These are phyloP conservation scores for Malus sylvestris DNA, from an alignment of 306 rosid genomes.

Conservation along the genomic window DNA sequence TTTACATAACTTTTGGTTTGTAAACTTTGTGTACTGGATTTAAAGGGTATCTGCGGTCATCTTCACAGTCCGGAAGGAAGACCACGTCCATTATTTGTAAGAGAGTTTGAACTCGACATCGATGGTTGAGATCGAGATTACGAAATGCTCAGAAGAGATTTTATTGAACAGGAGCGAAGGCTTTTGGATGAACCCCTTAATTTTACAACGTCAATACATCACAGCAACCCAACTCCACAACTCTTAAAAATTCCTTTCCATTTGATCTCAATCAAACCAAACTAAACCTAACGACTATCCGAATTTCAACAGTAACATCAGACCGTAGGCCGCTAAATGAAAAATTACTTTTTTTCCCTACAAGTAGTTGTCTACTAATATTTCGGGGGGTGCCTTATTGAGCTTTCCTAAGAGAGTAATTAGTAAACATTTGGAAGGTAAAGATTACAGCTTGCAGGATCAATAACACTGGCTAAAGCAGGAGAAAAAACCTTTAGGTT, in stretches of 20 bases:
- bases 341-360: conserved; percentile 2
- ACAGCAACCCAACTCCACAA: conserved; percentile 68
- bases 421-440: neutral
- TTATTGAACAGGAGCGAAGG: conserved; percentile 35
- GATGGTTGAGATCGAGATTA: neutral
- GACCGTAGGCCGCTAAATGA: neutral
- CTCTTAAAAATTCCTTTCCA: conserved; percentile 10
- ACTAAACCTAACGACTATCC: conserved; percentile 8
- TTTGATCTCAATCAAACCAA: conserved; percentile 14
- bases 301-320: neutral
- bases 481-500: conserved; percentile 55
- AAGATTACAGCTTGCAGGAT: conserved; percentile 17
- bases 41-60: too few relatives aligned
- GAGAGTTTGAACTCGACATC: neutral
- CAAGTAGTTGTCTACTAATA: neutral
- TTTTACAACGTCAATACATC: conserved; percentile 61
- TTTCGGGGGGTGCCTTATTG: conserved; percentile 27
- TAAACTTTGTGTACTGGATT: too few relatives aligned
- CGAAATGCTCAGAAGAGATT: neutral
- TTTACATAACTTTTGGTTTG: neutral
- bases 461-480: conserved; percentile 70
- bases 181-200: conserved; percentile 59
- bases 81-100: neutral
- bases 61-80: neutral
- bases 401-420: conserved; percentile 17